Conservation (phyloP, 176 grass and related monocot genomes). For the Aegilops sharonensis region DNA sequence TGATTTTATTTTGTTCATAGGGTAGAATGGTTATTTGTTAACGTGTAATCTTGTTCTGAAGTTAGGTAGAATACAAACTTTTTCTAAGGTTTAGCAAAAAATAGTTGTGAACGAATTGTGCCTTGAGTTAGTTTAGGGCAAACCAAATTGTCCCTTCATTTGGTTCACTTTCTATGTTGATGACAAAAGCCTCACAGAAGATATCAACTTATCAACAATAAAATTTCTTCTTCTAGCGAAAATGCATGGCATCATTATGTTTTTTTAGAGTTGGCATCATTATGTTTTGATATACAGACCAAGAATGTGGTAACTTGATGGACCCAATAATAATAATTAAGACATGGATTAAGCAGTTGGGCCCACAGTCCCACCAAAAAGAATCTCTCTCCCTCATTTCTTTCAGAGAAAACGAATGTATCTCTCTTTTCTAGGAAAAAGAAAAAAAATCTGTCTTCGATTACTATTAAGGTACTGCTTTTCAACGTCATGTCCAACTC, state of each 20-base stretch:
- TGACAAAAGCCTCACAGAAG: background rate
- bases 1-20: background rate
- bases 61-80: background rate
- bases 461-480: background rate
- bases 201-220: background rate
- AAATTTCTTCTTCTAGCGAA: background rate
- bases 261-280: background rate
- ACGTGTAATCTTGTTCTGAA: background rate
- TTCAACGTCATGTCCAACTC: slow-evolving; percentile 34
- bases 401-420: background rate
- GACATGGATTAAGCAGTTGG: background rate
- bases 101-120: background rate
- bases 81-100: background rate
- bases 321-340: background rate
- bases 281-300: background rate
- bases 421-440: background rate
- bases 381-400: background rate
- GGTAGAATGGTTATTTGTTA: background rate
- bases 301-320: background rate
- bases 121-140: background rate
- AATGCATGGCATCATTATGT: background rate
- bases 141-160: background rate
- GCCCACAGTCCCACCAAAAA: background rate
- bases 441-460: background rate
- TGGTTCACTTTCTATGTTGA: background rate